A percentile compares a stretch with the other conserved stretches of the same genome.
Conservation (phyloP, 2,329 filamentous ascomycete species). For the Alternaria conjuncta region DNA sequence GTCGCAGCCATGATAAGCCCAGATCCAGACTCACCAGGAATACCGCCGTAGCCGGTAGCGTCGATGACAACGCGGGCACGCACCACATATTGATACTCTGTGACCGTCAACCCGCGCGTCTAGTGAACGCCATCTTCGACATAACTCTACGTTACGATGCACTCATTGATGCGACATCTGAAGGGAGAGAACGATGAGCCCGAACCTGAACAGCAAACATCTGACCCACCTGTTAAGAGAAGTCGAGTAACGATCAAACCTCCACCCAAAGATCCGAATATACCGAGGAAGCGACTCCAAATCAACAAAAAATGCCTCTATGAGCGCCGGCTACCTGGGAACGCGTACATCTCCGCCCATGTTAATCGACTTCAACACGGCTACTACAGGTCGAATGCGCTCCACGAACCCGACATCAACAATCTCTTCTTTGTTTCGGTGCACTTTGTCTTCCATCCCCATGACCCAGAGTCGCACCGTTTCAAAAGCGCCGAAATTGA, state of each 20-base stretch:
- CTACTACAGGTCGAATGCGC: conserved; percentile 51
- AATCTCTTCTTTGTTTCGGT: conserved; percentile 58
- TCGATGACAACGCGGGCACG: neutral
- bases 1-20: neutral
- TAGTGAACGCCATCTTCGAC: neutral
- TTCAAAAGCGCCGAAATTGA: conserved; percentile 57
- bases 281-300: conserved; percentile 33
- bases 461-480: conserved; percentile 51
- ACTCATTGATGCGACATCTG: conserved; percentile 16
- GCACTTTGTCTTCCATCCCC: conserved; percentile 59
- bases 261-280: conserved; percentile 31
- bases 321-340: conserved; percentile 56
- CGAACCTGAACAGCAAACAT: neutral
- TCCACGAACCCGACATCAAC: conserved; percentile 52
- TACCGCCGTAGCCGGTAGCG: neutral
- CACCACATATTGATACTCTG: neutral
- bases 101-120: neutral
- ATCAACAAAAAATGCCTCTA: conserved; percentile 54
- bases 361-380: conserved; percentile 59
- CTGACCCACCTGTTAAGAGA: conserved; percentile 6
- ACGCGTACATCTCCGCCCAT: conserved; percentile 58
- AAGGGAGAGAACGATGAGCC: conserved; percentile 2
- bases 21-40: neutral
- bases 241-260: conserved; percentile 16
- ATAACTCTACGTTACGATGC: conserved; percentile 9